Evolutionary conservation across 129 eudicot genomes (phyloP), one percentile per base, ranked within the genome.

Genomic region (Pulicaria dysenterica): DNA sequence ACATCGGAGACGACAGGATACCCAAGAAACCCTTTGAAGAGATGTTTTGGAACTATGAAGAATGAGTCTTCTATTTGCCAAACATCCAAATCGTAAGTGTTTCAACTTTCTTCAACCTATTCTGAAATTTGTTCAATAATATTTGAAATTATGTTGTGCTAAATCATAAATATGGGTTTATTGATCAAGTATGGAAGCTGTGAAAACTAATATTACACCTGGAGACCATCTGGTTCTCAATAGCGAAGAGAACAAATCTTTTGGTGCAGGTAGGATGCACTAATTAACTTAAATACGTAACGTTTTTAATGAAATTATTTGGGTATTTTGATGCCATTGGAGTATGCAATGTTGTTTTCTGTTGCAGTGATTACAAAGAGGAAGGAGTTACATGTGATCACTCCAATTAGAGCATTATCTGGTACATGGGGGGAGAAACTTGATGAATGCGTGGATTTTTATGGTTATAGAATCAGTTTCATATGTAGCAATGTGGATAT

Each of bases 331-430:
- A 19, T 73, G 46, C 13, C 16, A 68, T 39, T 50, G 14, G 16
- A 17, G 44, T 62, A 3, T 56, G 64, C 70, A 4, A 34, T 65
- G 51, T 67, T 49, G 48, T 59, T 54, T 37, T 53, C 39, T 74
- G 56, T 15, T 78, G 61, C 68, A 88, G 99, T 97, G 68, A 88
- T 96, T 74, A 95, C 96, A 63, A 95, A 91, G 80, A 86, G 96
- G 79, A 95, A 95, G 78, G 99, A 95, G 73, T 76, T 95, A 60
- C 99, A 95, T 77, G 99, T 97, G 41, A 82, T 75, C 8, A 58
- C 79, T 13, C 19, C 73, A n/a, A 51, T 86, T 64, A 76, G 69
- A 36, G 86, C 87, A 1, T 15, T 95, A 12, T 81, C 90, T 3
- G 99, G 97, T 51, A 75, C 84, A 3, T 95, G 99, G 97, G 87